Evolutionary conservation across 2,329 filamentous ascomycete species (phyloP).

Genomic region (Ceratocystis ficicola): DNA sequence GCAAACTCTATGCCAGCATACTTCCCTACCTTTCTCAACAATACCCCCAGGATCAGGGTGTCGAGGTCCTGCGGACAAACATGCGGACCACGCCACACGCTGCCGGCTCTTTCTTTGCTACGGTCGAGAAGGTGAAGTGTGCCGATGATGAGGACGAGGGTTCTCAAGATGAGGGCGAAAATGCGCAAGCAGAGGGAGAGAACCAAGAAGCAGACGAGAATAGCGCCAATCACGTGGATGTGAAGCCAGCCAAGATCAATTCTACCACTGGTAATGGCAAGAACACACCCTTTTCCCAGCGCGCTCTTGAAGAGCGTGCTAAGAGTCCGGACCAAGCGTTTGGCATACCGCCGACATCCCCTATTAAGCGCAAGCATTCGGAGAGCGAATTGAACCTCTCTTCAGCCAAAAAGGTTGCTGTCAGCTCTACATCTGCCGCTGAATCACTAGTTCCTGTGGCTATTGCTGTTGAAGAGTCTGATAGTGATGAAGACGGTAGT

Average conservation of each 20-base stretch:
- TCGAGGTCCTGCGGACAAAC: slow-evolving; percentile 59
- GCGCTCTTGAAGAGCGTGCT: slow-evolving; percentile 12
- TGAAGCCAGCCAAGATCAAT: slow-evolving; percentile 18
- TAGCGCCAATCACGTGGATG: not conserved
- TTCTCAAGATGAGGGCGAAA: slow-evolving; percentile 31
- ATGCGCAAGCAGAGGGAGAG: slow-evolving; percentile 30
- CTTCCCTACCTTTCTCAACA: slow-evolving; percentile 64
- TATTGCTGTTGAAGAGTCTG: slow-evolving; percentile 27
- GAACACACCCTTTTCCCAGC: slow-evolving; percentile 16
- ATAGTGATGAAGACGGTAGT: slow-evolving; percentile 41
- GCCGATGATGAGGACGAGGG: slow-evolving; percentile 23
- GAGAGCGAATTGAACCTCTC: slow-evolving; percentile 29
- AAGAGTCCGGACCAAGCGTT: slow-evolving; percentile 16
- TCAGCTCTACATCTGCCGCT: slow-evolving; percentile 6
- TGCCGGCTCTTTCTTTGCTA: slow-evolving; percentile 27
- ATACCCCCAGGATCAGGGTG: slow-evolving; percentile 48
- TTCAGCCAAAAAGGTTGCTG: slow-evolving; percentile 29
- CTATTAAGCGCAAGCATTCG: slow-evolving; percentile 32
- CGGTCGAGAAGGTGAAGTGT: slow-evolving; percentile 17
- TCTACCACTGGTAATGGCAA: slow-evolving; percentile 13
- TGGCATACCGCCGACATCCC: slow-evolving; percentile 24
- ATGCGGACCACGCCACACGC: slow-evolving; percentile 34
- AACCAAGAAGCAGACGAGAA: not conserved
- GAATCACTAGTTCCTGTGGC: slow-evolving; percentile 23
- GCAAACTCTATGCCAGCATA: slow-evolving; percentile 57